Base-by-base conservation (phyloP, 1,284 basidiomycete species). In the Paramarasmius palmivorus region DNA sequence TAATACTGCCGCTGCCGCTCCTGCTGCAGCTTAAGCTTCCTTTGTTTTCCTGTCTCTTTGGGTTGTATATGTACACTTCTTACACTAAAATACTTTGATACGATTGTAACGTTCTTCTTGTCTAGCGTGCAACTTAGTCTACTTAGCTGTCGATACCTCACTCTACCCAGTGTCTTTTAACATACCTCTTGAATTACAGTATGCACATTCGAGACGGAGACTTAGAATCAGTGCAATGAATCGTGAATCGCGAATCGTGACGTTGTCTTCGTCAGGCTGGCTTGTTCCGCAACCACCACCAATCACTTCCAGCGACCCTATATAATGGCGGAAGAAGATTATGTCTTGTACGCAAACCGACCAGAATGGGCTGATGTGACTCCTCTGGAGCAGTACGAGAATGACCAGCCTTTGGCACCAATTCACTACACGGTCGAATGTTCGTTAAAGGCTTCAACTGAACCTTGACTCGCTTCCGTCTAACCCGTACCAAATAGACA, bases 351-450 rank as follows among this genome's bases (percentile, higher is more conserved):
- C 61, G 70, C 81, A 26, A 74, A 89, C 41, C 79, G 84, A 54
- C 75, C 79, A 38, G 85, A 87, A 54, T 97, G 93, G 93, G 69
- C 71, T 12, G 95, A 95, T 65, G 77, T 97, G 35, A 72, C 72
- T 2, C 92, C 95, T 1, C 65, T 95, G 14, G 75, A 81, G n/a
- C 95, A 97, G 64, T 87, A 90, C 57, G 93, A 95, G 58, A 78
- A 78, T 20, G 73, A 82, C 23, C 81, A 84, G 56, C 88, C 93
- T 0, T 77, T 97, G 38, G 92, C 93, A 0, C 90, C 92, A 1
- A 97, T 97, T 67, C 86, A 93, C 68, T 97, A 97, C 65, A 84
- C 83, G 4, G 76, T 78, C 45, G 86, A 93, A 75, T 97, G 94
- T 95, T 60, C 68, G 92, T 80, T 53, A 20, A 39, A 42, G 41